These are phyloP conservation scores for Aegilops speltoides DNA, from an alignment of 176 grass and related monocot species.

Conservation along the genomic window DNA sequence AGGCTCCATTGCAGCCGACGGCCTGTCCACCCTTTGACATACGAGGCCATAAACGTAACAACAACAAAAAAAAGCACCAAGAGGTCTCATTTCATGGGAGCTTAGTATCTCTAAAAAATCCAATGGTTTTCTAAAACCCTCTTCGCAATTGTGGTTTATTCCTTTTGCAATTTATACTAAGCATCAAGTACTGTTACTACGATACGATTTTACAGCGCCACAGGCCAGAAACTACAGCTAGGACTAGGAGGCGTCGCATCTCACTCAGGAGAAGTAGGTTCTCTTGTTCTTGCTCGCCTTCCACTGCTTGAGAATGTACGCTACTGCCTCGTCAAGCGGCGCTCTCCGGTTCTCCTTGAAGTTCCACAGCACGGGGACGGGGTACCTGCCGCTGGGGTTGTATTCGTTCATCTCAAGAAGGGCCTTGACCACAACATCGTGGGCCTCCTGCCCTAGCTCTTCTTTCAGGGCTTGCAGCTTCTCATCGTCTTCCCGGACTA, in stretches of 20 bases:
- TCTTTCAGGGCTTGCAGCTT: conserved; percentile 50
- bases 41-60: too few species aligned
- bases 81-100: too few species aligned
- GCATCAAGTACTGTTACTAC: not conserved
- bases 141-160: too few species aligned
- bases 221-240: not conserved
- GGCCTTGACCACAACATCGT: conserved; percentile 6
- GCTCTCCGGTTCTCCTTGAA: conserved; percentile 13
- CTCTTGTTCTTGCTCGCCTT: not conserved
- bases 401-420: conserved; percentile 53
- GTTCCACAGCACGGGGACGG: conserved; percentile 46
- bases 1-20: too few species aligned
- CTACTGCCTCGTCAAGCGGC: conserved; percentile 7
- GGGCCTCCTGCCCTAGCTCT: not conserved
- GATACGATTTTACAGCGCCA: not conserved
- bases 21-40: too few species aligned
- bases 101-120: too few species aligned
- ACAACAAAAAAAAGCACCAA: too few species aligned
- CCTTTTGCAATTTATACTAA: not conserved
- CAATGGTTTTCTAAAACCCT: too few species aligned
- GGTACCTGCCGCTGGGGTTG: conserved; percentile 41
- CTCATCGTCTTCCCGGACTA: conserved; percentile 58
- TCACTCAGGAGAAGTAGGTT: not conserved
- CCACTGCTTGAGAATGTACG: conserved; percentile 16
- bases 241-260: not conserved